phyloP scores from a whole-genome alignment of 345 rosid species.

The Clausena lansium region DNA sequence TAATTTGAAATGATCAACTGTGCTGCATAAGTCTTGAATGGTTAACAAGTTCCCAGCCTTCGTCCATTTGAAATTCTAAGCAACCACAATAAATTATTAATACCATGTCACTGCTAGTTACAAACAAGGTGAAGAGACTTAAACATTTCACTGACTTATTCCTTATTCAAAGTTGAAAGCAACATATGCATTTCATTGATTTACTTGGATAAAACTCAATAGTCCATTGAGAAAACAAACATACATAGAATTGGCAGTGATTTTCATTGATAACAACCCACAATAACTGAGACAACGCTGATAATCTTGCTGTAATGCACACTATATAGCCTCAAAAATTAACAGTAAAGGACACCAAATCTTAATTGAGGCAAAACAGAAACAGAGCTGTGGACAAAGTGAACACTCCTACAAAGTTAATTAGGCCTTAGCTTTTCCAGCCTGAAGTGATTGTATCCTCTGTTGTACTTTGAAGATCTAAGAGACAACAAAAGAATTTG shows the following conservation, averaged over 20 bases:
- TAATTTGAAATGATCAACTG: too few species aligned
- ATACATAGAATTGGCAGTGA: neutral
- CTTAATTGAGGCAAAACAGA: neutral
- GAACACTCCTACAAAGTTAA: neutral
- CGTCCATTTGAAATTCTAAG: too few species aligned
- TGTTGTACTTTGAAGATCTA: slow-evolving; percentile 83
- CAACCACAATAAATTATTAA: too few species aligned
- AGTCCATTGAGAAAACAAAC: neutral
- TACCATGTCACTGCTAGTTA: too few species aligned
- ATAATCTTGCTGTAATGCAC: neutral
- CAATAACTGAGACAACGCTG: neutral
- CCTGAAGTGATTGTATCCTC: slow-evolving; percentile 78
- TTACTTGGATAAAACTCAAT: neutral
- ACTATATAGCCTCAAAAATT: neutral
- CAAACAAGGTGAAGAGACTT: too few species aligned
- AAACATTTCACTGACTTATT: neutral
- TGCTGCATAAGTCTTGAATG: too few species aligned
- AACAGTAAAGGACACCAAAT: neutral
- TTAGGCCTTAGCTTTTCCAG: slow-evolving; percentile 86
- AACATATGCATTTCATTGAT: neutral
- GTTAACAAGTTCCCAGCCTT: too few species aligned
- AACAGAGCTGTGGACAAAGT: neutral
- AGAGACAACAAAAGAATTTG: slow-evolving; percentile 20
- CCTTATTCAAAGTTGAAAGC: neutral
- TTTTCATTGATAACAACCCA: neutral